phyloP scores from a whole-genome alignment of 2,329 filamentous ascomycete species.

The Akanthomyces dipterigenus region DNA sequence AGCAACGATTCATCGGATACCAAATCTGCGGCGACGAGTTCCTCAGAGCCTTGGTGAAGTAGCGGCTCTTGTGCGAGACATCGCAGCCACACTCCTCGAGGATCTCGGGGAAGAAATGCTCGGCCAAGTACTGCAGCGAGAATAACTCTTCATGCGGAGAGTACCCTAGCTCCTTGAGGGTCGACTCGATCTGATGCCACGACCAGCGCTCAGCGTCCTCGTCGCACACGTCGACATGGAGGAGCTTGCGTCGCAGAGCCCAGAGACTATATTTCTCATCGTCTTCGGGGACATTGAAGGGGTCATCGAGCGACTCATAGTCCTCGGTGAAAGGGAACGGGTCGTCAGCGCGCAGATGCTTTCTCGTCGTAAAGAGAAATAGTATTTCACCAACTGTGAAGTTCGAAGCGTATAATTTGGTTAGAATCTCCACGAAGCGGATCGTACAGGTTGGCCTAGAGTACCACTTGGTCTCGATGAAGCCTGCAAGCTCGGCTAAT shows the following conservation, averaged over 20 bases:
- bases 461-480: not conserved
- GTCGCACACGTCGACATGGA: conserved; percentile 3
- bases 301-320: conserved; percentile 8
- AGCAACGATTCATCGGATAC: not conserved
- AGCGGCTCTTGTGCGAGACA: not conserved
- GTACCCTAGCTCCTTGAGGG: not conserved
- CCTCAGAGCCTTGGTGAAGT: not conserved
- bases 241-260: conserved; percentile 4
- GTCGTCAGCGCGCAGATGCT: conserved; percentile 6
- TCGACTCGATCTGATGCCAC: not conserved
- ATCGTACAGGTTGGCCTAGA: conserved; percentile 5
- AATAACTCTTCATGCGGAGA: not conserved
- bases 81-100: not conserved
- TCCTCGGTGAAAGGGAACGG: conserved; percentile 3
- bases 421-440: conserved; percentile 5
- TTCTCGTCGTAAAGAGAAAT: conserved; percentile 3
- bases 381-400: conserved; percentile 7
- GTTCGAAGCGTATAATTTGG: not conserved
- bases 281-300: conserved; percentile 9
- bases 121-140: not conserved
- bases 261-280: conserved; percentile 1
- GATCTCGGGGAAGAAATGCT: conserved; percentile 8
- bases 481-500: not conserved
- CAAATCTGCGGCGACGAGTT: not conserved
- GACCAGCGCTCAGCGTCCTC: not conserved